Evolutionary conservation across 306 rosid species (phyloP).

Genomic region (Trichosanthes truncata): DNA sequence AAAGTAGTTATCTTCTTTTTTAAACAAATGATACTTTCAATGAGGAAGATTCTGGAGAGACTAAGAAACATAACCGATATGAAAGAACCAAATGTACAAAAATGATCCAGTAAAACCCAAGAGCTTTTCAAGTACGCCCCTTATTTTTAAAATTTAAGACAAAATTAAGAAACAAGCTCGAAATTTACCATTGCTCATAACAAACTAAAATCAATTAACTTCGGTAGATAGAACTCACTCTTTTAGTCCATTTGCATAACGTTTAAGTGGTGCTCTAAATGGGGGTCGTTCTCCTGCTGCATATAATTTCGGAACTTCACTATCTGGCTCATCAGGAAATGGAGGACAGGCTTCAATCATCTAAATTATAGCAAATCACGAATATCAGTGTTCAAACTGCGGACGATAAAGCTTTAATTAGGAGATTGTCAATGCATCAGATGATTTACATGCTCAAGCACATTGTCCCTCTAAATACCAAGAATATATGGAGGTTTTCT

Average conservation of each 20-base stretch:
- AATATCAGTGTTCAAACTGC: conserved; percentile 13
- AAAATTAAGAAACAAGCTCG: background rate
- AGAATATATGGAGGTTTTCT: too few relatives aligned
- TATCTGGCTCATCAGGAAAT: conserved; percentile 48
- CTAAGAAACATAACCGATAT: background rate
- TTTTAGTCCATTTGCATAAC: conserved; percentile 64
- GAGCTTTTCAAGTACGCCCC: background rate
- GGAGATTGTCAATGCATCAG: background rate
- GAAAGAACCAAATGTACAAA: background rate
- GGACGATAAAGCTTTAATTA: background rate
- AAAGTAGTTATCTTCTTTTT: background rate
- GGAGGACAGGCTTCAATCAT: conserved; percentile 90
- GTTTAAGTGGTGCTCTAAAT: conserved; percentile 56
- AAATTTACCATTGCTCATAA: background rate
- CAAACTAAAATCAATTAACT: background rate
- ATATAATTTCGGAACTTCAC: conserved; percentile 59
- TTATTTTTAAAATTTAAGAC: background rate
- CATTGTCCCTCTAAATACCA: background rate
- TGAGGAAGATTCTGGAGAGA: background rate
- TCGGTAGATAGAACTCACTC: conserved; percentile 41
- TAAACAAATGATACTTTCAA: background rate
- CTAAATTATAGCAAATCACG: conserved; percentile 28
- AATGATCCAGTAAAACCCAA: background rate
- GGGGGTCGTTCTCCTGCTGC: conserved; percentile 70
- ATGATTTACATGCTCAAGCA: background rate